Evolutionary conservation across 768 basidiomycete genomes (phyloP), one percentile per base, ranked within the genome.

Genomic region (Lyophyllum semitale): DNA sequence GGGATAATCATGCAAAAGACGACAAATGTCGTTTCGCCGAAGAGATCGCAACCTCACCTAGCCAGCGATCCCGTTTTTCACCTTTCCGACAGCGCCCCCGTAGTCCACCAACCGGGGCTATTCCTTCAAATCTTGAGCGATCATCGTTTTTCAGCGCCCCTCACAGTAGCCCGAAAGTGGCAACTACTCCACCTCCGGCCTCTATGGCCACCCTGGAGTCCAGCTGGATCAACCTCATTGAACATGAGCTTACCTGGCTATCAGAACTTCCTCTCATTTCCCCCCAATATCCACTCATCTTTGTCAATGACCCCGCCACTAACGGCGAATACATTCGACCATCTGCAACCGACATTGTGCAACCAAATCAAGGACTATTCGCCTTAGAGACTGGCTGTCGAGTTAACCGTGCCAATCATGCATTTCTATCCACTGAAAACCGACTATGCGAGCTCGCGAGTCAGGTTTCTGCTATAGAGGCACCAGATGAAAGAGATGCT

Each of bases 401-500:
- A n/a, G 38, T 46, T 4, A 61, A 59, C 29, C 32, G 52, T 22
- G 33, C 51, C 7, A 62, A 59, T 27, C n/a, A 18, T 8, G 23
- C 54, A 29, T 58, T 55, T 44, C 49, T 61, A 13, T n/a, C 27
- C 17, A 37, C 50, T 4, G 57, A 61, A 29, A 22, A 23, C 26
- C 48, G 53, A 30, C 33, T 55, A 8, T 55, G 57, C 33, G 43
- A 58, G 32, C 47, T 61, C 11, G 7, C 51, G 3, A 26, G 17
- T 17, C 4, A 23, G 9, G 33, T 53, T n/a, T 23, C 23, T 25
- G 8, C 9, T 2, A 45, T 53, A 30, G 27, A 22, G 9, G 56
- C 68, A 4, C 41, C 68, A 42, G 44, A 60, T 26, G 50, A 65
- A 18, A 53, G 40, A 26, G 41, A 42, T 33, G 18, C 6, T 22